phyloP scores from a whole-genome alignment of 2,329 filamentous ascomycete genomes.

The Pezicula rhizophila region DNA sequence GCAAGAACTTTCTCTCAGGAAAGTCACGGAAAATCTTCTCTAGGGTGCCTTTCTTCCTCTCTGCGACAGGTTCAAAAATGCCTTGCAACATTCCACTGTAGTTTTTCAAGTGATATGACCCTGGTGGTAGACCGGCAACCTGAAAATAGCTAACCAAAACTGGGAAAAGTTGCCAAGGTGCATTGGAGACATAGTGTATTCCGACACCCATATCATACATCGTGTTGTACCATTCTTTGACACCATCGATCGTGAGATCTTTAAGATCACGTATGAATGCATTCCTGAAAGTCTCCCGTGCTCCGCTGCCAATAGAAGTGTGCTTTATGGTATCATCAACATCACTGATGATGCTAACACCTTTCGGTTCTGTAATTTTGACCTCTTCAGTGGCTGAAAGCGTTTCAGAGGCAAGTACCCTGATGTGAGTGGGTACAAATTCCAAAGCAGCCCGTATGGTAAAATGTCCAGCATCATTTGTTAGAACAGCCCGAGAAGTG shows the following conservation, averaged over 20 bases:
- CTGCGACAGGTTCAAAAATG: slow-evolving; percentile 94
- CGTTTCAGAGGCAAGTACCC: slow-evolving; percentile 79
- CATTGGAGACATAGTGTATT: slow-evolving; percentile 98
- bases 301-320: slow-evolving; percentile 81
- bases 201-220: slow-evolving; percentile 76
- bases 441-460: slow-evolving; percentile 71
- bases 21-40: slow-evolving; percentile 86
- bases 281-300: slow-evolving; percentile 92
- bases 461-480: slow-evolving; percentile 88
- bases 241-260: slow-evolving; percentile 79
- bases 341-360: slow-evolving; percentile 91
- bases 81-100: slow-evolving; percentile 97
- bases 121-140: slow-evolving; percentile 71
- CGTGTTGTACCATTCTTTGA: slow-evolving; percentile 80
- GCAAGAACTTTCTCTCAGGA: slow-evolving; percentile 78
- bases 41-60: slow-evolving; percentile 84
- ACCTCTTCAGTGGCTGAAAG: slow-evolving; percentile 78
- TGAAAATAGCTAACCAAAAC: slow-evolving; percentile 82
- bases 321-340: slow-evolving; percentile 97
- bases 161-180: slow-evolving; percentile 95
- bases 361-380: slow-evolving; percentile 67
- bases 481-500: slow-evolving; percentile 76
- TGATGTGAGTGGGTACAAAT: slow-evolving; percentile 84
- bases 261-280: slow-evolving; percentile 83
- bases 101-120: slow-evolving; percentile 91